A percentile compares a stretch with the other conserved stretches of the same genome.
phyloP scores from a whole-genome alignment of 805 yeast species.

The Wickerhamiella parazyma region DNA sequence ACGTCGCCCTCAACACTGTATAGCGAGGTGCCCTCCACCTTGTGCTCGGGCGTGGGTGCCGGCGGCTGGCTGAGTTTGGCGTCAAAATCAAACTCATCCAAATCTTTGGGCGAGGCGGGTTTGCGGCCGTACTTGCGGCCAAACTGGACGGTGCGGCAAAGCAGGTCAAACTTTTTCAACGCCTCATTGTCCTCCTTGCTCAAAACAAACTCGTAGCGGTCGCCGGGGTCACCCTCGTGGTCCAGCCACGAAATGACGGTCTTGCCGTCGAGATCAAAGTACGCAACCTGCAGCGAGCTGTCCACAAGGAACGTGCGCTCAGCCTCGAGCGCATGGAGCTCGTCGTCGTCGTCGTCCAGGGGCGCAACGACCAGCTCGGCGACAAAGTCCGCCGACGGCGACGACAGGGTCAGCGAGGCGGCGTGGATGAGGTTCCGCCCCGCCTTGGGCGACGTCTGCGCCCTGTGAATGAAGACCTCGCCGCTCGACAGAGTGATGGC shows the following conservation, averaged over 20 bases:
- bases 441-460: constrained; percentile 74
- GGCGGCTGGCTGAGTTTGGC: constrained; percentile 12
- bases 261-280: constrained; percentile 40
- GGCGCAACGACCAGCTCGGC: constrained; percentile 61
- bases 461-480: constrained; percentile 56
- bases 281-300: constrained; percentile 43
- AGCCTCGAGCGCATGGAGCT: constrained; percentile 15
- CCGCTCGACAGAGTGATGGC: constrained; percentile 68
- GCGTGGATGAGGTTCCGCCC: constrained; percentile 57
- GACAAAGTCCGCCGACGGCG: constrained; percentile 48
- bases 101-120: constrained; percentile 33
- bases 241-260: constrained; percentile 68
- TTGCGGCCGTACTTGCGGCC: constrained; percentile 53
- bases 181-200: constrained; percentile 36
- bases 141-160: constrained; percentile 55
- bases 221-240: constrained; percentile 74
- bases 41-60: constrained; percentile 9
- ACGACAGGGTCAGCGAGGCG: constrained; percentile 59
- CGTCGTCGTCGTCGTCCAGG: constrained; percentile 42
- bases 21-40: constrained; percentile 18
- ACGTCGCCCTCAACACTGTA: constrained; percentile 28
- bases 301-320: constrained; percentile 62
- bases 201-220: constrained; percentile 65
- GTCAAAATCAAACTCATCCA: constrained; percentile 44
- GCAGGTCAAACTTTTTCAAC: constrained; percentile 46